These are phyloP conservation scores for Anthoceros angustus DNA, from an alignment of 225 moss, liverwort and hornwort genomes.

Conservation along the genomic window DNA sequence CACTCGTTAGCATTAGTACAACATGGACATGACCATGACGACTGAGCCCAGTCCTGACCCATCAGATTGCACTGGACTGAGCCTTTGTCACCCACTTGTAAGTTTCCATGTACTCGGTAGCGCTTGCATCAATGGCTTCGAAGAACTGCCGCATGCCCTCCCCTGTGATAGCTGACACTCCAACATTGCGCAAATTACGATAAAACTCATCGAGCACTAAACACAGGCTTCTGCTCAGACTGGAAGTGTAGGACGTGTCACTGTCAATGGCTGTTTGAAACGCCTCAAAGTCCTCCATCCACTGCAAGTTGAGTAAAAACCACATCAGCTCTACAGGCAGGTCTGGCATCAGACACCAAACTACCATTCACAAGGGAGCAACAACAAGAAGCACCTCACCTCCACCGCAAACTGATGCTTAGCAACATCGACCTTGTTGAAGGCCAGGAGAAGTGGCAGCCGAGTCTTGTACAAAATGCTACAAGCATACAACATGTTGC, in stretches of 20 bases:
- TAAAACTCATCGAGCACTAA: slow-evolving; percentile 91
- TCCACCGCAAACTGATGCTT: slow-evolving; percentile 75
- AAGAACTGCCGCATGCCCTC: slow-evolving; percentile 62
- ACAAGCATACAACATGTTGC: slow-evolving; percentile 95
- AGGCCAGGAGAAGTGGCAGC: slow-evolving; percentile 69
- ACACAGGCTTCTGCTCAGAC: slow-evolving; percentile 82
- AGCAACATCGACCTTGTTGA: slow-evolving; percentile 85
- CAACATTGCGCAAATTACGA: slow-evolving; percentile 65
- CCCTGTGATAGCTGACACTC: slow-evolving; percentile 78
- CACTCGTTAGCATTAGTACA: neutral
- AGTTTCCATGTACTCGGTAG: slow-evolving; percentile 57
- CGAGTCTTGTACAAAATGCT: slow-evolving; percentile 88
- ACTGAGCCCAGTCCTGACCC: neutral
- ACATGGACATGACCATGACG: no score
- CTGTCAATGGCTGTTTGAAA: slow-evolving; percentile 83
- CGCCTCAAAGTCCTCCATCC: slow-evolving; percentile 92
- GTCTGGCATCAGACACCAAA: neutral
- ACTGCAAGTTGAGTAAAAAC: slow-evolving; percentile 22
- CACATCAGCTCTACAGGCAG: neutral
- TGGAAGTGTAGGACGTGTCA: slow-evolving; percentile 76
- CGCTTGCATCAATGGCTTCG: slow-evolving; percentile 39
- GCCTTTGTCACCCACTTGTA: slow-evolving; percentile 36
- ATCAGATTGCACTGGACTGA: neutral
- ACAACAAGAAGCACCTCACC: slow-evolving; percentile 14
- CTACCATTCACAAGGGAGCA: neutral